Percentiles rank a stretch among this genome's conserved stretches.
Evolutionary conservation across 306 rosid genomes (phyloP).

Genomic region (Prunus kanzakura): DNA sequence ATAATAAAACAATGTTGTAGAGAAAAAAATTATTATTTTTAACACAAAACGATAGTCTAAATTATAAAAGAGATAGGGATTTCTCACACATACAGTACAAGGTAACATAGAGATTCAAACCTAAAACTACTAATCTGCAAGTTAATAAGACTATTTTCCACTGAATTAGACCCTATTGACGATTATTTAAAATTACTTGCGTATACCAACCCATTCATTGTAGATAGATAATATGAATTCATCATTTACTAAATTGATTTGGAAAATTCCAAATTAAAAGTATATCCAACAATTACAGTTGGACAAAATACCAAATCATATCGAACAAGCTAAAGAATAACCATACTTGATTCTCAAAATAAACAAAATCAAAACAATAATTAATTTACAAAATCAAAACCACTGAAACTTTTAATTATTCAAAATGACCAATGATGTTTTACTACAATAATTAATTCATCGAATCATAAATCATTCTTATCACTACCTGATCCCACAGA

Average conservation of each 20-base stretch:
- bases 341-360: neutral
- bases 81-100: too few relatives aligned
- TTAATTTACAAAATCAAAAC: neutral
- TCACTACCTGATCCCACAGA: constrained; percentile 7
- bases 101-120: rapidly evolving
- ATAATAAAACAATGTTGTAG: too few relatives aligned
- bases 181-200: too few relatives aligned
- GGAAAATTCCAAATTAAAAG: neutral
- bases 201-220: too few relatives aligned
- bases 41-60: too few relatives aligned
- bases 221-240: neutral
- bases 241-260: neutral
- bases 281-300: neutral
- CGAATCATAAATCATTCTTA: neutral
- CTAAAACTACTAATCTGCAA: too few relatives aligned
- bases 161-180: rapidly evolving
- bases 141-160: rapidly evolving
- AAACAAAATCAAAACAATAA: too few relatives aligned
- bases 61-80: rapidly evolving
- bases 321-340: neutral
- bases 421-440: neutral
- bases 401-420: neutral
- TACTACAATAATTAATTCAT: neutral
- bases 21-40: too few relatives aligned
- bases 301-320: neutral